phyloP scores from a whole-genome alignment of 2,329 filamentous ascomycete genomes.

The Cytospora piceicola region DNA sequence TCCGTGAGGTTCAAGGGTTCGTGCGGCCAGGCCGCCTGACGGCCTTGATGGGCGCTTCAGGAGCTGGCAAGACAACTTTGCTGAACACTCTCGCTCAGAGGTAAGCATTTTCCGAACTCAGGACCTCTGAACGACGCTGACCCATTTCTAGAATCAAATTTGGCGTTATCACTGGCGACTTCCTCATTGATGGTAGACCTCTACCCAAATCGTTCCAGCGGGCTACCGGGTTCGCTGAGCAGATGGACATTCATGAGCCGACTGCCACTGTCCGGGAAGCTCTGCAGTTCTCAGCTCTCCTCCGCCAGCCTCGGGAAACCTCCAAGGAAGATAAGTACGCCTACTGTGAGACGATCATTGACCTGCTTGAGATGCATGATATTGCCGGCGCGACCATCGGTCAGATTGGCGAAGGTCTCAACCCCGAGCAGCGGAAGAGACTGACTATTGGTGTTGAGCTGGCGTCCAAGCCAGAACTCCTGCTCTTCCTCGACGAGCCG shows the following conservation, averaged over 20 bases:
- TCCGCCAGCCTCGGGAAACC: slow-evolving; percentile 64
- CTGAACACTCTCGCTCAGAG: slow-evolving; percentile 81
- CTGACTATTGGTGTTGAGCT: slow-evolving; percentile 77
- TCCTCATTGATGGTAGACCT: slow-evolving; percentile 61
- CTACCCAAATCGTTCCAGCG: slow-evolving; percentile 70
- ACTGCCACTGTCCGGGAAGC: slow-evolving; percentile 71
- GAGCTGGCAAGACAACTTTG: slow-evolving; percentile 84
- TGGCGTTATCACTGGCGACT: slow-evolving; percentile 66
- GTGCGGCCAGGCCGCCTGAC: slow-evolving; percentile 80
- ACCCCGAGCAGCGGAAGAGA: slow-evolving; percentile 53
- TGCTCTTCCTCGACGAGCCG: slow-evolving; percentile 77
- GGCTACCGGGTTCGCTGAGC: slow-evolving; percentile 72
- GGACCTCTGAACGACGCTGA: neutral
- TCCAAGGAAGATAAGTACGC: slow-evolving; percentile 65
- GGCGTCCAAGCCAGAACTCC: slow-evolving; percentile 70
- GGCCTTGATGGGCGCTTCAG: slow-evolving; percentile 80
- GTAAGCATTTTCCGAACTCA: slow-evolving; percentile 55
- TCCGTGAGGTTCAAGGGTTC: slow-evolving; percentile 83
- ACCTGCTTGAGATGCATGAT: slow-evolving; percentile 69
- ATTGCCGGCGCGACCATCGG: slow-evolving; percentile 73
- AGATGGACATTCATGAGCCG: slow-evolving; percentile 70
- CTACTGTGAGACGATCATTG: slow-evolving; percentile 71
- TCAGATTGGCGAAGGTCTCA: slow-evolving; percentile 66
- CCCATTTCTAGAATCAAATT: slow-evolving; percentile 17
- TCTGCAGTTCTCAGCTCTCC: slow-evolving; percentile 66